Evolutionary conservation across 768 basidiomycete species (phyloP).

Genomic region (Boletus pseudopeckii): DNA sequence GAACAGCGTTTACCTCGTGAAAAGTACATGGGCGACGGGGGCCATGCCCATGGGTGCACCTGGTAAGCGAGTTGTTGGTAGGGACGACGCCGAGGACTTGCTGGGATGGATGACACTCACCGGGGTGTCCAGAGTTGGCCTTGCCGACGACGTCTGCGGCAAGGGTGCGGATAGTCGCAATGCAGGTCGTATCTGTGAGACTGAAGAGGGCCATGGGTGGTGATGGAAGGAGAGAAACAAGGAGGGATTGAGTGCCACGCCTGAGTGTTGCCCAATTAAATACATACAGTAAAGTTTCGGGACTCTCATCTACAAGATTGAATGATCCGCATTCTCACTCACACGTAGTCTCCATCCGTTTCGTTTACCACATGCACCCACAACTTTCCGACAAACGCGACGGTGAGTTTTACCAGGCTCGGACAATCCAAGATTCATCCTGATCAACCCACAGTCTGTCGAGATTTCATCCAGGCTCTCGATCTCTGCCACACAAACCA

Average conservation of each 20-base stretch:
- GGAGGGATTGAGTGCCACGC: constrained; percentile 1
- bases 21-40: constrained; percentile 76
- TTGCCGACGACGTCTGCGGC: constrained; percentile 76
- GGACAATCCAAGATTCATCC: background rate
- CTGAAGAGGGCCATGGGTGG: constrained; percentile 39
- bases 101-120: constrained; percentile 23
- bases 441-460: constrained; percentile 50
- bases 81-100: background rate
- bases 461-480: constrained; percentile 74
- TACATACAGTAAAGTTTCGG: constrained; percentile 6
- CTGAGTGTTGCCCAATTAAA: constrained; percentile 3
- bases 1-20: constrained; percentile 51
- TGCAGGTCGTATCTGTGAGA: constrained; percentile 50
- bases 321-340: constrained; percentile 3
- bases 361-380: constrained; percentile 53
- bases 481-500: constrained; percentile 61
- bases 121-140: constrained; percentile 94
- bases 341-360: background rate
- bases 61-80: constrained; percentile 23
- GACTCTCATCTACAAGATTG: background rate
- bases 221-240: constrained; percentile 10
- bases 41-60: constrained; percentile 96
- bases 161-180: constrained; percentile 74
- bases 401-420: constrained; percentile 33
- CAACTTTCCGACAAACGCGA: constrained; percentile 67